Evolutionary conservation across 139 green algal genomes (phyloP).

Genomic region (Gonium pectorale): DNA sequence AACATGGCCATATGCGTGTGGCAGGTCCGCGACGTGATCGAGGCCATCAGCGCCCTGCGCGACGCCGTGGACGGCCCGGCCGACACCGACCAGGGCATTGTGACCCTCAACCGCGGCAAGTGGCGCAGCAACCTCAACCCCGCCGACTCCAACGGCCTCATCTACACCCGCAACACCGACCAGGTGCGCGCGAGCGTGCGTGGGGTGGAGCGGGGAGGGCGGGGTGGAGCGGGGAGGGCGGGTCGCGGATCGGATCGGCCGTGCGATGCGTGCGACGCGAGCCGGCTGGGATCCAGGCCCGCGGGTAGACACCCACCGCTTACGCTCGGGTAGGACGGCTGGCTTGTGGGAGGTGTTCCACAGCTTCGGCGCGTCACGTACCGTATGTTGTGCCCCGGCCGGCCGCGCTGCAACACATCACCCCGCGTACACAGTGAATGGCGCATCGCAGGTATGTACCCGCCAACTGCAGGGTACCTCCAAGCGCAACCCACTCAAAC

Average conservation of each 20-base stretch:
- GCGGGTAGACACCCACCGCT: too few relatives aligned
- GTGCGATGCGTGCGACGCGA: background rate
- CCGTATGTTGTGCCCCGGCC: too few relatives aligned
- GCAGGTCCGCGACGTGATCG: slow-evolving; percentile 32
- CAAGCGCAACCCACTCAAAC: background rate
- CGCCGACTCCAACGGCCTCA: slow-evolving; percentile 36
- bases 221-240: too few relatives aligned
- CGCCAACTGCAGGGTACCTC: background rate
- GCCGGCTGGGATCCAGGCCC: too few relatives aligned
- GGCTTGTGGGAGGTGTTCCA: too few relatives aligned
- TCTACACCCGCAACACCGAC: slow-evolving; percentile 21
- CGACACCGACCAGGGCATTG: slow-evolving; percentile 38
- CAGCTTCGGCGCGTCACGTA: too few relatives aligned
- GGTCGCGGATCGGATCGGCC: background rate
- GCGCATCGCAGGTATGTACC: background rate
- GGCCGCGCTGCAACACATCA: too few relatives aligned
- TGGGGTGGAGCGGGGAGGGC: background rate
- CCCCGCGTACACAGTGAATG: too few relatives aligned
- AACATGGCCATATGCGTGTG: too few relatives aligned
- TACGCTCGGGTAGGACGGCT: too few relatives aligned
- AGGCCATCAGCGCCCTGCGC: slow-evolving; percentile 56
- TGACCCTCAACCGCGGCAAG: background rate
- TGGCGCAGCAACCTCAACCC: background rate
- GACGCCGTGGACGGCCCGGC: slow-evolving; percentile 48
- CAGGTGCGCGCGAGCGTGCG: slow-evolving; percentile 4